These are phyloP conservation scores for maize (Zea mays) DNA, from an alignment of 176 grass and related monocot genomes.

Conservation along the genomic window Zm-B73-REFERENCE-NAM-5.0 NC_050098.1:154310001-154310500, in stretches of 20 bases:
- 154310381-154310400: too few relatives aligned
- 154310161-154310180: background rate
- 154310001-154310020: background rate
- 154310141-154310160: conserved; percentile 6
- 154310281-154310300: background rate
- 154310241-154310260: conserved; percentile 15
- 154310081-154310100: conserved; percentile 36
- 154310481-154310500: too few relatives aligned
- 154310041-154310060: conserved; percentile 42
- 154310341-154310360: too few relatives aligned
- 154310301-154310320: background rate
- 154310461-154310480: too few relatives aligned
- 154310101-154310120: conserved; percentile 15
- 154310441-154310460: too few relatives aligned
- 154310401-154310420: too few relatives aligned
- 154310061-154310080: conserved; percentile 33
- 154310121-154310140: conserved; percentile 31
- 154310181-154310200: background rate
- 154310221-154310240: conserved; percentile 27
- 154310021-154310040: conserved; percentile 50
- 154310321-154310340: too few relatives aligned
- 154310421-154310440: too few relatives aligned
- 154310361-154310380: too few relatives aligned
- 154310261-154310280: conserved; percentile 1
- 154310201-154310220: background rate